phyloP scores from a whole-genome alignment of 208 protist species.

The Strigomonas galati region DNA sequence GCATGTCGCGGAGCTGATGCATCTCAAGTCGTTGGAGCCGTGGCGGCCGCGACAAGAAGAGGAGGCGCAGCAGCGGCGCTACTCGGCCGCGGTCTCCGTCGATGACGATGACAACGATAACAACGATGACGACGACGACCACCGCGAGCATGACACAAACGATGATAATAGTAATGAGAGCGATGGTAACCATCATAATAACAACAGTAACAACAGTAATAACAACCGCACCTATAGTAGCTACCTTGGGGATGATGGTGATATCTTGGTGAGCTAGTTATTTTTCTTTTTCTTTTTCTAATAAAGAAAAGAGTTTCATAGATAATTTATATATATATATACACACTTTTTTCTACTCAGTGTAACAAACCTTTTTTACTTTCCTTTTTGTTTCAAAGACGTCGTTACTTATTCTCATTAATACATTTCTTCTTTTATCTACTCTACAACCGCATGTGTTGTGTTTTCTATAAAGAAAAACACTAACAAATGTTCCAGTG shows the following conservation, averaged over 20 bases:
- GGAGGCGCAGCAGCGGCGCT: neutral
- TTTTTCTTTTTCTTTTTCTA: slow-evolving; percentile 6
- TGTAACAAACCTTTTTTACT: neutral
- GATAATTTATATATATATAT: slow-evolving; percentile 5
- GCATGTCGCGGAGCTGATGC: slow-evolving; percentile 72
- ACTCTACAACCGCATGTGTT: neutral
- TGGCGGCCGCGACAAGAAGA: slow-evolving; percentile 15
- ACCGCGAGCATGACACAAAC: neutral
- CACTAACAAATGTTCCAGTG: too few species aligned
- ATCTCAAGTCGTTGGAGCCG: slow-evolving; percentile 58
- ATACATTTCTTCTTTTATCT: slow-evolving; percentile 1
- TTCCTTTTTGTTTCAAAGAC: neutral
- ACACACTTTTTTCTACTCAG: neutral
- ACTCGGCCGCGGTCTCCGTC: slow-evolving; percentile 6
- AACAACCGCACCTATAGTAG: too few species aligned
- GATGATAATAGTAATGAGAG: neutral
- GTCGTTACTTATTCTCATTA: neutral
- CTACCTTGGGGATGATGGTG: too few species aligned
- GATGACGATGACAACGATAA: neutral
- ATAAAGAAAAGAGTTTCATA: neutral
- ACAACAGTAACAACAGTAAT: too few species aligned
- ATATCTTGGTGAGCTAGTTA: too few species aligned
- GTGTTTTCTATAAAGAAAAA: neutral
- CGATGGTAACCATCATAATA: neutral
- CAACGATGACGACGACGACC: slow-evolving; percentile 15